Evolutionary conservation across 352 stramenopile species (phyloP).

Genomic region (Pilasporangium apinafurcum): DNA sequence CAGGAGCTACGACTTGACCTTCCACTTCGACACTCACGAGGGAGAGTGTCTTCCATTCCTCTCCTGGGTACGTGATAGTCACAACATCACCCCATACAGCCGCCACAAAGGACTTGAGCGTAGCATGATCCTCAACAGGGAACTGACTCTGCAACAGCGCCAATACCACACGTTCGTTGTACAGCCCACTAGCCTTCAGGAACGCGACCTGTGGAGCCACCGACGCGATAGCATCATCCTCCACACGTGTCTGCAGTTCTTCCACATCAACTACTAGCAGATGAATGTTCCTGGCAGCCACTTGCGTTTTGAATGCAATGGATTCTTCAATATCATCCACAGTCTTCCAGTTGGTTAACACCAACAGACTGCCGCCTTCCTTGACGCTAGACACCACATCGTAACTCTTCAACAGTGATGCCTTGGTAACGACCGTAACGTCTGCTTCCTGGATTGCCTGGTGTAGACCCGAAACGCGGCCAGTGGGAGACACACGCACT

Average conservation of each 20-base stretch:
- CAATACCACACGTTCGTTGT: conserved; percentile 51
- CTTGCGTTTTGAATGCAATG: conserved; percentile 38
- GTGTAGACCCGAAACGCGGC: conserved; percentile 20
- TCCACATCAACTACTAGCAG: conserved; percentile 47
- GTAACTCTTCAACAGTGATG: conserved; percentile 37
- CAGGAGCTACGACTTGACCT: background rate
- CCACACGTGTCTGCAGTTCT: conserved; percentile 45
- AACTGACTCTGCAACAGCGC: conserved; percentile 47
- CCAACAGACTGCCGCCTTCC: conserved; percentile 40
- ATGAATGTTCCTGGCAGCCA: conserved; percentile 40
- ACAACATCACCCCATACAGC: conserved; percentile 55
- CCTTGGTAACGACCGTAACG: conserved; percentile 46
- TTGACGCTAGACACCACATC: conserved; percentile 52
- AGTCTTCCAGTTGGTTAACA: conserved; percentile 58
- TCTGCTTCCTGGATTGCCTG: conserved; percentile 52
- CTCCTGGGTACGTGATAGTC: conserved; percentile 34
- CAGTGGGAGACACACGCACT: conserved; percentile 42
- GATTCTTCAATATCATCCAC: conserved; percentile 54
- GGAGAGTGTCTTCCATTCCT: conserved; percentile 33
- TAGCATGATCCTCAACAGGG: conserved; percentile 25
- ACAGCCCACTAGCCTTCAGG: conserved; percentile 48
- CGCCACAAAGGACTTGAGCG: conserved; percentile 44
- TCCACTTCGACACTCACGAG: conserved; percentile 8
- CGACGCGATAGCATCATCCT: conserved; percentile 38
- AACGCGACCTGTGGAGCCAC: conserved; percentile 51